Conservation (phyloP, 352 stramenopile species). For the Hyphochytrium catenoides region DNA sequence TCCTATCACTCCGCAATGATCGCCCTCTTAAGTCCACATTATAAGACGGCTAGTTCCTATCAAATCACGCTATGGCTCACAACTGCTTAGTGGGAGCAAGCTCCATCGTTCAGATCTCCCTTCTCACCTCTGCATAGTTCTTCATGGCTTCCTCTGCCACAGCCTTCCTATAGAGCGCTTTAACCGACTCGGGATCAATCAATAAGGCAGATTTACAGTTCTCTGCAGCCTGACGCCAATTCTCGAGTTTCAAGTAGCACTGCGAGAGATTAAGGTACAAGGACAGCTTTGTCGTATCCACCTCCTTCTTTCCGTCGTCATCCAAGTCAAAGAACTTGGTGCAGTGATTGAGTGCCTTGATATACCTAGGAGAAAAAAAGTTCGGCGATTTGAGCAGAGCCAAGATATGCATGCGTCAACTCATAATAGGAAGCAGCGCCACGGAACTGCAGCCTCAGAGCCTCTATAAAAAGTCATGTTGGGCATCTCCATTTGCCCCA, state of each 20-base stretch:
- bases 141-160: conserved; percentile 51
- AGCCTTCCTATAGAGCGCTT: conserved; percentile 61
- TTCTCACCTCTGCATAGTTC: conserved; percentile 57
- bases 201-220: conserved; percentile 57
- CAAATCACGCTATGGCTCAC: too few relatives aligned
- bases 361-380: neutral
- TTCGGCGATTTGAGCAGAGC: too few relatives aligned
- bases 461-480: too few relatives aligned
- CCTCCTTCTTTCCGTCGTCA: conserved; percentile 45
- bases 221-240: conserved; percentile 45
- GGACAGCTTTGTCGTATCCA: conserved; percentile 63
- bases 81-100: too few relatives aligned
- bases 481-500: too few relatives aligned
- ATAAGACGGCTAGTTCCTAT: too few relatives aligned
- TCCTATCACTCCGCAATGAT: too few relatives aligned
- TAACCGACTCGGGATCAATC: conserved; percentile 39
- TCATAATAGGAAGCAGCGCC: too few relatives aligned
- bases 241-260: conserved; percentile 80
- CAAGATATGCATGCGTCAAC: too few relatives aligned
- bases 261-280: conserved; percentile 74
- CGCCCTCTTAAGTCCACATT: too few relatives aligned
- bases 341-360: conserved; percentile 42
- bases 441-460: too few relatives aligned
- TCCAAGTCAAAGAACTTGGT: conserved; percentile 77
- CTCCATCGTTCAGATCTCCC: conserved; percentile 66